Percentiles rank a stretch among this genome's conserved stretches.
Evolutionary conservation across 2,329 filamentous ascomycete genomes (phyloP).

Genomic region (Arthrobotrys pseudoclavata): DNA sequence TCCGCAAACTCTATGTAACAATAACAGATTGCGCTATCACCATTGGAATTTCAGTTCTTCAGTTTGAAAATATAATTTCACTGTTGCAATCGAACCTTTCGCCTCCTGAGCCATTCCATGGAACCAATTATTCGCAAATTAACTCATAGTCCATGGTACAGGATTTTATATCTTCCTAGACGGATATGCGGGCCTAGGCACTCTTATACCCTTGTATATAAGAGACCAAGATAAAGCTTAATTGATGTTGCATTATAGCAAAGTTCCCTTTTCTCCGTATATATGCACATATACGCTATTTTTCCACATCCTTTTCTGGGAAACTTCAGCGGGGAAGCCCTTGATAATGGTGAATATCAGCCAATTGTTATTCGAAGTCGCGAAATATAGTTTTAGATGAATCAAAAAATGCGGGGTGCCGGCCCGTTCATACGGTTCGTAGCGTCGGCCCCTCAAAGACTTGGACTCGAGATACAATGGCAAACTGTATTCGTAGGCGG

Average conservation of each 20-base stretch:
- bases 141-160: not conserved
- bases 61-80: not conserved
- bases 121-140: not conserved
- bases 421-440: not conserved
- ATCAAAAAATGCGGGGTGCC: not conserved
- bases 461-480: not conserved
- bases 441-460: too few species aligned
- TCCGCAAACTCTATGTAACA: not conserved
- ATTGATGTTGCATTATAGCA: not conserved
- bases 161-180: conserved; percentile 14
- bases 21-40: too few species aligned
- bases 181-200: conserved; percentile 26
- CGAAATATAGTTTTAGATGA: not conserved
- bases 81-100: not conserved
- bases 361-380: not conserved
- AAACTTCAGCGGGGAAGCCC: not conserved
- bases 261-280: conserved; percentile 3
- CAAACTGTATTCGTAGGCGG: too few species aligned
- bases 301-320: too few species aligned
- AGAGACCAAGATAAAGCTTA: conserved; percentile 15
- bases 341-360: not conserved
- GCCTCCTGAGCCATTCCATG: not conserved
- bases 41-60: not conserved
- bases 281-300: not conserved
- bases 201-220: conserved; percentile 7